Evolutionary conservation across 805 yeast genomes (phyloP).

Genomic region (Candida wancherniae): DNA sequence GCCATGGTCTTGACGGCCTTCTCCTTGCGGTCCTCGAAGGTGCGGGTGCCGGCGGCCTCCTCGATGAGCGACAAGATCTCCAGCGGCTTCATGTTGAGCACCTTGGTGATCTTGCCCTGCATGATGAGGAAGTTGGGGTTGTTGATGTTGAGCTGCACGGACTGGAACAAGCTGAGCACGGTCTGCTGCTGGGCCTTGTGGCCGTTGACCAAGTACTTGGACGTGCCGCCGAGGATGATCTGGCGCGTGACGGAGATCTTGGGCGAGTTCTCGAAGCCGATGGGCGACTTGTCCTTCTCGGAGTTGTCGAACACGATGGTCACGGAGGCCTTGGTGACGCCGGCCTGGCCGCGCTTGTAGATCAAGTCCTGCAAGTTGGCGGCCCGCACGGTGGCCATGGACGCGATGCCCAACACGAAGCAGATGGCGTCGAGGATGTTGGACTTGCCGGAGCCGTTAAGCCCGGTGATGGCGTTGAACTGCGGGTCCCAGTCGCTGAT

Average conservation of each 20-base stretch:
- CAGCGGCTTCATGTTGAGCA: constrained; percentile 89
- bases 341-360: constrained; percentile 97
- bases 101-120: constrained; percentile 99
- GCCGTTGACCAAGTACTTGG: constrained; percentile 90
- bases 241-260: constrained; percentile 91
- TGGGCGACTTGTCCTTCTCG: constrained; percentile 73
- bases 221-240: constrained; percentile 83
- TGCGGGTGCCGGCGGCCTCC: constrained; percentile 97
- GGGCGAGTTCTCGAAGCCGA: constrained; percentile 73
- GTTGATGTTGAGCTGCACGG: constrained; percentile 92
- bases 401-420: constrained; percentile 93
- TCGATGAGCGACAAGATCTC: constrained; percentile 89
- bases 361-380: constrained; percentile 89
- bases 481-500: constrained; percentile 94
- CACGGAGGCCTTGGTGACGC: constrained; percentile 94
- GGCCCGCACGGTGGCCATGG: constrained; percentile 94
- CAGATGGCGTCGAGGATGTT: constrained; percentile 96
- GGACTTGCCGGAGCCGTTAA: constrained; percentile 96
- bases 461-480: constrained; percentile 96
- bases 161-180: constrained; percentile 83
- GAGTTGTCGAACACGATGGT: constrained; percentile 90
- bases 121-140: constrained; percentile 95
- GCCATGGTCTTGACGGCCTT: constrained; percentile 89
- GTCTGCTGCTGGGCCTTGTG: constrained; percentile 94
- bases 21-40: constrained; percentile 89